Conservation (phyloP, 2,329 filamentous ascomycete genomes). For the Colletotrichum somersetense region DNA sequence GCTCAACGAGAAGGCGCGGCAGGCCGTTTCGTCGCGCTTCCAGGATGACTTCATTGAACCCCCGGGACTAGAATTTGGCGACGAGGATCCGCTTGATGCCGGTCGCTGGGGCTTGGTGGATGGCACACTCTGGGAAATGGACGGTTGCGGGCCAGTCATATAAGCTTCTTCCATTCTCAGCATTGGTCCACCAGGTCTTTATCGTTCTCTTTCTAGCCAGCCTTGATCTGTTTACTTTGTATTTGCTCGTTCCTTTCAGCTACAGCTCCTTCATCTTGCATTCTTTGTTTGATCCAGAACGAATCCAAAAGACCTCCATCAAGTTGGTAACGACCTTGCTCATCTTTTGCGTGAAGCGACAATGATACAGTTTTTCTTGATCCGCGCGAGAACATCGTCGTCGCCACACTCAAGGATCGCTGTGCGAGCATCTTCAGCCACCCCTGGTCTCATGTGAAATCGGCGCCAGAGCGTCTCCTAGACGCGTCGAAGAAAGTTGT, state of each 20-base stretch:
- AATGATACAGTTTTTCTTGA: neutral
- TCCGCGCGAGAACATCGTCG: neutral
- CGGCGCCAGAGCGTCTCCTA: constrained; percentile 6
- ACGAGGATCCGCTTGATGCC: constrained; percentile 15
- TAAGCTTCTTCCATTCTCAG: neutral
- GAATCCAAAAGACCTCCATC: neutral
- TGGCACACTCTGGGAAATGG: neutral
- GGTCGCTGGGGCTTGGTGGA: constrained; percentile 21
- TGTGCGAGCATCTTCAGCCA: neutral
- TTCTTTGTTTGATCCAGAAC: neutral
- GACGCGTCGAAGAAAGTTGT: neutral
- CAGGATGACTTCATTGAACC: neutral
- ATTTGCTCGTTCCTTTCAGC: neutral
- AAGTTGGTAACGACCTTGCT: neutral
- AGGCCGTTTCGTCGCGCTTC: neutral
- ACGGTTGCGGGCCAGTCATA: neutral
- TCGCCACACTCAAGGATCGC: neutral
- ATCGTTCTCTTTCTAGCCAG: neutral
- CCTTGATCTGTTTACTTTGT: neutral
- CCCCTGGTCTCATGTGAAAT: neutral
- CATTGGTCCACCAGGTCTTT: neutral
- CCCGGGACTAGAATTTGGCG: constrained; percentile 26
- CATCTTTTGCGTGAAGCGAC: neutral
- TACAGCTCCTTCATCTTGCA: neutral
- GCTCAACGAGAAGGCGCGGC: constrained; percentile 23